Percentiles rank a stretch among this genome's conserved stretches.
These are phyloP conservation scores for Dioszegia hungarica DNA, from an alignment of 768 basidiomycete species.

Conservation along the genomic window DNA sequence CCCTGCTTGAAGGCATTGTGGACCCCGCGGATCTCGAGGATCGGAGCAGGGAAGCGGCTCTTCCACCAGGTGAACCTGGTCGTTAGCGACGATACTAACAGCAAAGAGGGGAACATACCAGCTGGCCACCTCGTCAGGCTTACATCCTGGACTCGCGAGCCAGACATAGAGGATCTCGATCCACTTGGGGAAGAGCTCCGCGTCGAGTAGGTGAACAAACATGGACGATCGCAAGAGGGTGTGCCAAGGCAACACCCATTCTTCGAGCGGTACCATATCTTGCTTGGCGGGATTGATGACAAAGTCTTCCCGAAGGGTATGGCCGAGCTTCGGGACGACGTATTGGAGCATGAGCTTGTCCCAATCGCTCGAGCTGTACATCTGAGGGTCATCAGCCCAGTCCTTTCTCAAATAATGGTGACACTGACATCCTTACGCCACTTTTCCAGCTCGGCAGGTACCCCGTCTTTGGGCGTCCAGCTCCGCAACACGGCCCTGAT, in stretches of 20 bases:
- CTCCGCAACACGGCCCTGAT: conserved; percentile 69
- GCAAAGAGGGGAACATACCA: conserved; percentile 60
- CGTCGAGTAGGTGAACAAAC: conserved; percentile 76
- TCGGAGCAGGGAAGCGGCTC: conserved; percentile 62
- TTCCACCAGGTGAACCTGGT: conserved; percentile 70
- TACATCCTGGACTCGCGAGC: conserved; percentile 83
- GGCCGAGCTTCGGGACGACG: conserved; percentile 83
- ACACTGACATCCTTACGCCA: conserved; percentile 71
- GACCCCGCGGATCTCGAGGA: conserved; percentile 65
- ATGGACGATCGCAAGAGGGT: conserved; percentile 67
- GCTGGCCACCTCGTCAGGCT: conserved; percentile 83
- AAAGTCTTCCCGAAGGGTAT: conserved; percentile 69
- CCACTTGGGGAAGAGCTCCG: conserved; percentile 97
- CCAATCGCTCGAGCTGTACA: conserved; percentile 80
- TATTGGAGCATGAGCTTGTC: conserved; percentile 84
- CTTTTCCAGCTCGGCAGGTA: conserved; percentile 67
- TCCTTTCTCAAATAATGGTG: background rate
- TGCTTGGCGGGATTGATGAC: conserved; percentile 85
- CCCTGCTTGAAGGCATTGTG: conserved; percentile 78
- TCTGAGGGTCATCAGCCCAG: conserved; percentile 50
- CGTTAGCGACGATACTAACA: conserved; percentile 1
- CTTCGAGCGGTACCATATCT: conserved; percentile 69
- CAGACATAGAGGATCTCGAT: conserved; percentile 83
- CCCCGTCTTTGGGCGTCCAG: conserved; percentile 68
- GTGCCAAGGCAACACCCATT: conserved; percentile 72